Base-by-base conservation (phyloP, 140 eudicot genomes). In the Bidens hawaiensis region DNA sequence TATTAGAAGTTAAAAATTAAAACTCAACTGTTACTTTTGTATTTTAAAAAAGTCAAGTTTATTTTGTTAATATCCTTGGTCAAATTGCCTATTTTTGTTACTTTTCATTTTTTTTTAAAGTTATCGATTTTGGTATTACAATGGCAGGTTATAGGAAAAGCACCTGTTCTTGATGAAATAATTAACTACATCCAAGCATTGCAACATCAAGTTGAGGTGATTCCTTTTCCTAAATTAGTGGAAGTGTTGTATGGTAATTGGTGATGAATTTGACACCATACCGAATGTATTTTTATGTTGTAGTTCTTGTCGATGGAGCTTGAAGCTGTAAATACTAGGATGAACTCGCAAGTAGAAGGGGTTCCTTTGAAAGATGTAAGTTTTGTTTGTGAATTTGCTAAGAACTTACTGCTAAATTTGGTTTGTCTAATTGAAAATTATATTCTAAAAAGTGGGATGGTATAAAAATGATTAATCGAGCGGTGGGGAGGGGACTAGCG, bases 241-340 rank as follows among this genome's bases (percentile, higher is more conserved):
- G 0, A 36, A 6, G 41, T 6, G 9, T 34, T 6, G 41, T 34
- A 34, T 34, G 10, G 7, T 6, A 11, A 34, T 34, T 14, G 25
- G 5, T 4, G 15, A 56, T 24, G 18, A 34, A 46, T 34, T 34
- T 13, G 13, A 34, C 41, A 34, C 10, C 10, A 34, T 13, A 34
- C 7, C 7, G 13, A 3, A 6, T 34, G 11, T 6, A 1, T 2
- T 36, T 13, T n/a, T 60, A 17, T 60, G 53, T 58, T 47, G 13
- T 83, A 90, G 90, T 90, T 90, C 62, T 75, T 90, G 18, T 90
- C 97, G 5, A 83, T 90, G 97, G 86, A 90, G 77, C 90, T 90
- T 55, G 97, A 90, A 82, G 84, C 94, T 59, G 95, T 90, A 41
- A 90, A 84, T 64, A 56, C 94, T 38, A 79, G 88, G 75, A 74